Evolutionary conservation across 176 grass and related monocot genomes (phyloP), one percentile per base, ranked within the genome.

Genomic region (Lolium multiflorum): DNA sequence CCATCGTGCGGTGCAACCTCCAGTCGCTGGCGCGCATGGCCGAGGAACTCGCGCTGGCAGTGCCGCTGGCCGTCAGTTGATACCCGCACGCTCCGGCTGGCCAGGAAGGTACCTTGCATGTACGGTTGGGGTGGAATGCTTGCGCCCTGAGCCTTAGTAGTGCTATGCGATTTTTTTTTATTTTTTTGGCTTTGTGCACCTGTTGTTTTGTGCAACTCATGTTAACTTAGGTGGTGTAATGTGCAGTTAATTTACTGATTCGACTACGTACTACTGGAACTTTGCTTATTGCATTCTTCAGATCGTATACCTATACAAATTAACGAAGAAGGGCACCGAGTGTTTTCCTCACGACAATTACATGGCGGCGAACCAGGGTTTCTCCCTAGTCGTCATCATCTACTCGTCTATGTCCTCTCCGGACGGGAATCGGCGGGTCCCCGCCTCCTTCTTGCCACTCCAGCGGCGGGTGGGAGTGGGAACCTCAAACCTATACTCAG

Each of bases 1-100:
- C 91, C 81, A 98, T 98, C 76, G 78, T 98, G 70, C 85, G 91
- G 11, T 86, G 81, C 86, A 98, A 98, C 78, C 96, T 94, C 74
- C 91, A 88, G 41, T 91, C 90, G 24, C 81, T 98, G n/a, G 91
- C 84, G 25, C n/a, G 54, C 31, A 98, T 71, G 44, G 89, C 80
- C 46, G 88, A 93, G 80, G 56, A 76, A 28, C 64, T 90, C 13
- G 67, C 57, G 25, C 66, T 55, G 71, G 78, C 54, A 9, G 51
- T 0, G 37, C 62, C 60, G 28, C 79, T 35, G 31, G 31, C 37
- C 59, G 50, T 74, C 60, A 25, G 64, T 21, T 87, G 86, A 76
- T 81, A 17, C 22, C 50, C 15, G 88, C 57, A 25, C 41, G 41
- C 67, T 1, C 47, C 41, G 47, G 71, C 71, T 17, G 44, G 13